Conservation (phyloP, 2,329 filamentous ascomycete genomes). For the Akanthomyces lecanii region DNA sequence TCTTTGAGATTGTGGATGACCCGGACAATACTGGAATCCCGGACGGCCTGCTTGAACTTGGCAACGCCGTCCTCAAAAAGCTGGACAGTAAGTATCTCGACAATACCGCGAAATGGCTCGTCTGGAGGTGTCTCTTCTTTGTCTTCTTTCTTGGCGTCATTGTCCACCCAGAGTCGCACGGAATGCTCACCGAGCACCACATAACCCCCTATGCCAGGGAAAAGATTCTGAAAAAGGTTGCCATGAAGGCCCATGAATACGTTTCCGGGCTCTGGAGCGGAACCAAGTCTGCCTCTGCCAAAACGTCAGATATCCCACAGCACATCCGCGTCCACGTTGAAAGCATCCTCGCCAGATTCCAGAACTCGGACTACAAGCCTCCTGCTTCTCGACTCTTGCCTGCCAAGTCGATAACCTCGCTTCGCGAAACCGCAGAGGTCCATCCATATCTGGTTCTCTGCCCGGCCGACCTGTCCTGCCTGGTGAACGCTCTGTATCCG, state of each 20-base stretch:
- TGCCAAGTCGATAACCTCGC: slow-evolving; percentile 66
- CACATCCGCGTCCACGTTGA: slow-evolving; percentile 66
- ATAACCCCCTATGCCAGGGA: slow-evolving; percentile 88
- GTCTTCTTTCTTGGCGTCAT: slow-evolving; percentile 80
- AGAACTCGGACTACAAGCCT: slow-evolving; percentile 46
- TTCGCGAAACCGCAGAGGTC: slow-evolving; percentile 72
- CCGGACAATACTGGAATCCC: slow-evolving; percentile 82
- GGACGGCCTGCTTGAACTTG: slow-evolving; percentile 76
- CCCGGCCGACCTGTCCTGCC: slow-evolving; percentile 71
- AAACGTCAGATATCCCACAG: slow-evolving; percentile 47
- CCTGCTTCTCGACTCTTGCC: slow-evolving; percentile 59
- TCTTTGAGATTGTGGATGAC: slow-evolving; percentile 85
- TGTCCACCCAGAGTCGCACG: slow-evolving; percentile 79
- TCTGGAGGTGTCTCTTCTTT: slow-evolving; percentile 89
- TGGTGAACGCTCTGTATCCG: slow-evolving; percentile 81
- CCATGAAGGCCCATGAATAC: slow-evolving; percentile 71
- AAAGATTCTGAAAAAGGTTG: slow-evolving; percentile 74
- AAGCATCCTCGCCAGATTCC: slow-evolving; percentile 64
- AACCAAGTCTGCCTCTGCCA: slow-evolving; percentile 53
- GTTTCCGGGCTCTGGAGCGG: slow-evolving; percentile 75
- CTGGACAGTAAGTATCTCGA: slow-evolving; percentile 68
- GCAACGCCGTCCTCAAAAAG: slow-evolving; percentile 76
- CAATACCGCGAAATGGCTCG: slow-evolving; percentile 74
- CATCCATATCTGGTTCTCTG: slow-evolving; percentile 77
- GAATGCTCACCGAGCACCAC: slow-evolving; percentile 82